These are phyloP conservation scores for Nepenthes gracilis DNA, from an alignment of 148 eudicot genomes.

Conservation along the genomic window DNA sequence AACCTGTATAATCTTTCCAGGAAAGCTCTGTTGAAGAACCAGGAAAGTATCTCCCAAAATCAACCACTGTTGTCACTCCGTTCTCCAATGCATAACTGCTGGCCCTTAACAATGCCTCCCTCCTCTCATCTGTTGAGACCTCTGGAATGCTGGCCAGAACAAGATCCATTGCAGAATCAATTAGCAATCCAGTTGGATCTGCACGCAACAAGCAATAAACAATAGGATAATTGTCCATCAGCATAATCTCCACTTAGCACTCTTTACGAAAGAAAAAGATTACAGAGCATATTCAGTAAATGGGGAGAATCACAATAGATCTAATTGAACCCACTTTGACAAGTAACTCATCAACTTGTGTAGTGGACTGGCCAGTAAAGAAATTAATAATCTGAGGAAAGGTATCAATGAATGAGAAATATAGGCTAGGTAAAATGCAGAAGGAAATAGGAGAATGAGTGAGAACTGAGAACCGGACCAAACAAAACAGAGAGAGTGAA, in stretches of 20 bases:
- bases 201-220: conserved; percentile 8
- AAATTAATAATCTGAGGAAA: too few species aligned
- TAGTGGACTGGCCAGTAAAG: too few species aligned
- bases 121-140: conserved; percentile 62
- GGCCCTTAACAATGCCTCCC: conserved; percentile 74
- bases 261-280: too few species aligned
- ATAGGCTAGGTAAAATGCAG: too few species aligned
- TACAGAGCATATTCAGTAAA: too few species aligned
- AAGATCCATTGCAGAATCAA: conserved; percentile 87
- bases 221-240: neutral
- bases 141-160: conserved; percentile 52
- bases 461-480: too few species aligned
- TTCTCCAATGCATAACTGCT: conserved; percentile 63
- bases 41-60: conserved; percentile 86
- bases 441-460: too few species aligned
- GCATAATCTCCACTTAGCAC: neutral
- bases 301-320: too few species aligned
- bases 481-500: too few species aligned
- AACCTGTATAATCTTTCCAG: conserved; percentile 95
- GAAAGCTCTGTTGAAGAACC: conserved; percentile 58
- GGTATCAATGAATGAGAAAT: too few species aligned
- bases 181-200: conserved; percentile 88
- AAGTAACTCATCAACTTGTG: too few species aligned
- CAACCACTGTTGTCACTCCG: conserved; percentile 95
- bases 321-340: too few species aligned